Evolutionary conservation across 805 yeast genomes (phyloP).

Genomic region (Ogataea pignaliae): DNA sequence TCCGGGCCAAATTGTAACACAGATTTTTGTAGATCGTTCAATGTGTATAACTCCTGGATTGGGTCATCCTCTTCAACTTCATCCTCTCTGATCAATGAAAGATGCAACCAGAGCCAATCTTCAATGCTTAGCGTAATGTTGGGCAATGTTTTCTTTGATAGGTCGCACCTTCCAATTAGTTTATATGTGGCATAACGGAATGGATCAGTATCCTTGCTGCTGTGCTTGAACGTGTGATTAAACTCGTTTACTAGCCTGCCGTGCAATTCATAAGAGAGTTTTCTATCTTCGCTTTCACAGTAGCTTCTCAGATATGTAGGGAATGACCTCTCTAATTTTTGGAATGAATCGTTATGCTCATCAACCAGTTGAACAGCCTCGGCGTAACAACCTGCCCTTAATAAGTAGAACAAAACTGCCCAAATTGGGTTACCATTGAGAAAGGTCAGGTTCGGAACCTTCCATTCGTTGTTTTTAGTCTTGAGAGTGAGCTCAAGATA

Average conservation of each 20-base stretch:
- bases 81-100: conserved; percentile 66
- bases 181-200: conserved; percentile 87
- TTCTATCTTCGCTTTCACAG: conserved; percentile 48
- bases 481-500: conserved; percentile 45
- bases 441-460: conserved; percentile 48
- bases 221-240: conserved; percentile 70
- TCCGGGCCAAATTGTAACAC: conserved; percentile 69
- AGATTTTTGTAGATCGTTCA: conserved; percentile 68
- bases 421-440: conserved; percentile 90
- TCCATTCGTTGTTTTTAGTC: conserved; percentile 42
- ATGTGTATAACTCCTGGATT: conserved; percentile 64
- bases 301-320: conserved; percentile 74
- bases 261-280: conserved; percentile 60
- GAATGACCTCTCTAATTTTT: conserved; percentile 80
- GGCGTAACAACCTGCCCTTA: conserved; percentile 75
- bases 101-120: conserved; percentile 96
- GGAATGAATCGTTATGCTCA: conserved; percentile 65
- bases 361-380: conserved; percentile 73
- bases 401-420: conserved; percentile 81
- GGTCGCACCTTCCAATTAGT: conserved; percentile 84
- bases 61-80: conserved; percentile 32
- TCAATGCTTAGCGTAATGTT: conserved; percentile 73
- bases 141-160: conserved; percentile 62
- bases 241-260: conserved; percentile 75
- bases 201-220: conserved; percentile 71